These are phyloP conservation scores for Lonicera japonica DNA, from an alignment of 129 eudicot species.

Conservation along the genomic window DNA sequence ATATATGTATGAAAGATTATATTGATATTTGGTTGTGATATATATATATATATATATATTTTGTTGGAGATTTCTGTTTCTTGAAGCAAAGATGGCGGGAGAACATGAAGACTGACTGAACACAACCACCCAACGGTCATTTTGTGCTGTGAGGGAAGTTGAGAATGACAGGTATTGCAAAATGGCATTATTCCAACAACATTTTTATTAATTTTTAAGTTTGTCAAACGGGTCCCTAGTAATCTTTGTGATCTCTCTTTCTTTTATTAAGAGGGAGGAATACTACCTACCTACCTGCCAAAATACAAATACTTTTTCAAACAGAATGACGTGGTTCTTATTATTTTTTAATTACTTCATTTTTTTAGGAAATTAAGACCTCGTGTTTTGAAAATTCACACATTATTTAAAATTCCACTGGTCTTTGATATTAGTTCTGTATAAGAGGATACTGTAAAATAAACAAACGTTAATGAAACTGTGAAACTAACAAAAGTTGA, in stretches of 20 bases:
- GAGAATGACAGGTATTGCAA: conserved; percentile 9
- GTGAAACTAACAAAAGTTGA: too few species aligned
- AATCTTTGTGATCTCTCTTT: neutral
- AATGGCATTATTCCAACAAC: neutral
- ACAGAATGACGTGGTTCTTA: too few species aligned
- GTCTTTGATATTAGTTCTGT: too few species aligned
- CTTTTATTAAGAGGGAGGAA: neutral
- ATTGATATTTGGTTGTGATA: too few species aligned
- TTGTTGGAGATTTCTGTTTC: conserved; percentile 34
- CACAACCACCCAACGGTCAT: conserved; percentile 30
- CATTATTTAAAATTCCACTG: too few species aligned
- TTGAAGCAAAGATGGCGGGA: conserved; percentile 52
- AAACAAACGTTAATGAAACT: too few species aligned
- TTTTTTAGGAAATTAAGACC: too few species aligned
- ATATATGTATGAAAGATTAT: neutral
- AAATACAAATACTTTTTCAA: too few species aligned
- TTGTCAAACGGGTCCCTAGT: neutral
- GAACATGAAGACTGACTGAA: conserved; percentile 2
- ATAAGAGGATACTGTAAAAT: too few species aligned
- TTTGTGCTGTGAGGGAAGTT: conserved; percentile 13
- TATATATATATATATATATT: conserved; percentile 2
- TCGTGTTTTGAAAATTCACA: too few species aligned
- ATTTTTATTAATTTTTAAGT: too few species aligned
- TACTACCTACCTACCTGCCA: neutral
- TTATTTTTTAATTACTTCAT: too few species aligned